Conservation (phyloP, 1,139 yeast genomes). For the Wickerhamomyces sp. region DNA sequence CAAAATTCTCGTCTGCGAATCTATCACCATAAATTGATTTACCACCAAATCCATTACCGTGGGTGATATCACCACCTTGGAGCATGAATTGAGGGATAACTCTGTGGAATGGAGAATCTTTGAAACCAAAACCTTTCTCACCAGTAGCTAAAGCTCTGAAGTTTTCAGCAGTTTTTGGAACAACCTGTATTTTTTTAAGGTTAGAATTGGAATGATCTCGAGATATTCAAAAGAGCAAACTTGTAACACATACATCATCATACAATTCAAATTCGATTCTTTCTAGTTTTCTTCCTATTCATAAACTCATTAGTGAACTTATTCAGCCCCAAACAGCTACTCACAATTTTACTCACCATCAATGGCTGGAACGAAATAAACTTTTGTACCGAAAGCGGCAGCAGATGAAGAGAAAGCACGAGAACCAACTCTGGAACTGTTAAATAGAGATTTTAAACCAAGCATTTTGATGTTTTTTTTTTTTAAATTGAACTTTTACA, state of each 20-base stretch:
- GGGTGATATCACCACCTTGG: constrained; percentile 99
- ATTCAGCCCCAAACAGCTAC: neutral
- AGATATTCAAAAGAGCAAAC: no score
- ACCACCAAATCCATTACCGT: constrained; percentile 97
- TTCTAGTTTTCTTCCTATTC: constrained; percentile 42
- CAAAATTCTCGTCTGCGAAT: constrained; percentile 94
- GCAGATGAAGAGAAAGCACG: constrained; percentile 38
- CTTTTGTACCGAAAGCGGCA: constrained; percentile 35
- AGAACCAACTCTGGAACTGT: constrained; percentile 22
- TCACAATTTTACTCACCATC: constrained; percentile 35
- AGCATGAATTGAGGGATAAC: constrained; percentile 98
- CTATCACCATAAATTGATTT: constrained; percentile 96
- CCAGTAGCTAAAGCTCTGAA: constrained; percentile 97
- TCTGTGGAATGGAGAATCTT: constrained; percentile 93
- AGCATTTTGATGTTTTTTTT: neutral
- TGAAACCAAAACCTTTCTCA: constrained; percentile 89
- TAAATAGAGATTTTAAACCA: constrained; percentile 2
- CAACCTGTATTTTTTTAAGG: constrained; percentile 43
- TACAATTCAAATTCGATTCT: constrained; percentile 77
- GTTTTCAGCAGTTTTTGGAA: constrained; percentile 97
- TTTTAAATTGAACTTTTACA: no score
- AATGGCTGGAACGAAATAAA: constrained; percentile 57
- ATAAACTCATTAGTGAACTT: neutral
- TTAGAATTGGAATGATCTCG: no score
- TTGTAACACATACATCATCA: constrained; percentile 53